Percentiles rank a stretch among this genome's conserved stretches.
Evolutionary conservation across 2,329 filamentous ascomycete genomes (phyloP).

Genomic region (Venturia asperata): DNA sequence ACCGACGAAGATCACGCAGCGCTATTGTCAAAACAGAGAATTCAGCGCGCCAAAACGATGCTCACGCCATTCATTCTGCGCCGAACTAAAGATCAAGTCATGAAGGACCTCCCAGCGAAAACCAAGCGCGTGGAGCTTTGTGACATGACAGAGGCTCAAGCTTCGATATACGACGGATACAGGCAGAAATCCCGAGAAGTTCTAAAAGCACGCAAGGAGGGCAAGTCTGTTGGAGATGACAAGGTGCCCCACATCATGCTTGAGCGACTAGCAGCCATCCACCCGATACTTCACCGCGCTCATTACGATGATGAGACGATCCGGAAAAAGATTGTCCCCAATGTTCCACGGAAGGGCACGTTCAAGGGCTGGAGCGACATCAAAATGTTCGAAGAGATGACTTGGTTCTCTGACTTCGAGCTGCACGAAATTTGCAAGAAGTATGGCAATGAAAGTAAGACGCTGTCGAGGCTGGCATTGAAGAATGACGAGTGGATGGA

Average conservation of each 20-base stretch:
- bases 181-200: conserved; percentile 56
- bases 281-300: conserved; percentile 78
- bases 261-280: conserved; percentile 84
- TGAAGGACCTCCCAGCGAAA: conserved; percentile 76
- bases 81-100: conserved; percentile 84
- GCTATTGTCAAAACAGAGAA: conserved; percentile 78
- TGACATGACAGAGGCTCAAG: conserved; percentile 66
- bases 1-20: conserved; percentile 64
- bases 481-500: conserved; percentile 59
- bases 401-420: conserved; percentile 54
- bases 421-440: conserved; percentile 54
- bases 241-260: conserved; percentile 63
- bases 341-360: conserved; percentile 53
- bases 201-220: conserved; percentile 48
- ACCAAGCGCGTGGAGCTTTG: conserved; percentile 72
- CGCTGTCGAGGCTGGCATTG: conserved; percentile 49
- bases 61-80: conserved; percentile 92
- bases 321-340: conserved; percentile 23
- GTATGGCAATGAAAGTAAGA: conserved; percentile 32
- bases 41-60: conserved; percentile 80
- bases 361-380: conserved; percentile 55
- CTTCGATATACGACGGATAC: conserved; percentile 63
- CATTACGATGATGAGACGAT: conserved; percentile 71
- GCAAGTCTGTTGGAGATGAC: conserved; percentile 29
- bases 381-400: conserved; percentile 48